These are phyloP conservation scores for Asterophora lycoperdoides DNA, from an alignment of 768 basidiomycete species.

Conservation along the genomic window DNA sequence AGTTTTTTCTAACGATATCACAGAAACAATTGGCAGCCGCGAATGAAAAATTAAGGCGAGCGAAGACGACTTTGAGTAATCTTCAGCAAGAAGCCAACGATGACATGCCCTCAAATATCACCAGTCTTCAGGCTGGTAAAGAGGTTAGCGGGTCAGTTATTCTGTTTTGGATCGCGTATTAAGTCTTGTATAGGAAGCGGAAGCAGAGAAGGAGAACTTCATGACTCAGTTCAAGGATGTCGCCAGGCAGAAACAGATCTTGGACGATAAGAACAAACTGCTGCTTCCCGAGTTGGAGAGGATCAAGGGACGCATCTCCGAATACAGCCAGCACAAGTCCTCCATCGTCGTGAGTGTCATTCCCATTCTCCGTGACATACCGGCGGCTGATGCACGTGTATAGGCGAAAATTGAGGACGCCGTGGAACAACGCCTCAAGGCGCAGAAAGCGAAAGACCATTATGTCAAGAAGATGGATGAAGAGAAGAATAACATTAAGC, in stretches of 20 bases:
- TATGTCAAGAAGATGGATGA: constrained; percentile 50
- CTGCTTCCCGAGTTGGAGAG: constrained; percentile 41
- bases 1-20: neutral
- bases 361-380: neutral
- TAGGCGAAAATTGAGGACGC: constrained; percentile 50
- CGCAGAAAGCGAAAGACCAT: constrained; percentile 44
- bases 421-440: constrained; percentile 43
- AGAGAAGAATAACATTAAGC: constrained; percentile 43
- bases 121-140: constrained; percentile 50
- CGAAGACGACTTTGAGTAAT: constrained; percentile 26
- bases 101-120: constrained; percentile 61
- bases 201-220: constrained; percentile 46
- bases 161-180: neutral
- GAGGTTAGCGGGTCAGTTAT: constrained; percentile 43
- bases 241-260: constrained; percentile 36
- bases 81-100: constrained; percentile 64
- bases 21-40: constrained; percentile 26
- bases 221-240: constrained; percentile 48
- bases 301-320: constrained; percentile 45
- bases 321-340: constrained; percentile 42
- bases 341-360: constrained; percentile 21
- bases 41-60: constrained; percentile 13
- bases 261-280: constrained; percentile 42
- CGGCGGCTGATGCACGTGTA: neutral
- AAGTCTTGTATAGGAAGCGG: constrained; percentile 42